Evolutionary conservation across 2,329 filamentous ascomycete genomes (phyloP), one percentile per base, ranked within the genome.

Genomic region (Colletotrichum sp.): DNA sequence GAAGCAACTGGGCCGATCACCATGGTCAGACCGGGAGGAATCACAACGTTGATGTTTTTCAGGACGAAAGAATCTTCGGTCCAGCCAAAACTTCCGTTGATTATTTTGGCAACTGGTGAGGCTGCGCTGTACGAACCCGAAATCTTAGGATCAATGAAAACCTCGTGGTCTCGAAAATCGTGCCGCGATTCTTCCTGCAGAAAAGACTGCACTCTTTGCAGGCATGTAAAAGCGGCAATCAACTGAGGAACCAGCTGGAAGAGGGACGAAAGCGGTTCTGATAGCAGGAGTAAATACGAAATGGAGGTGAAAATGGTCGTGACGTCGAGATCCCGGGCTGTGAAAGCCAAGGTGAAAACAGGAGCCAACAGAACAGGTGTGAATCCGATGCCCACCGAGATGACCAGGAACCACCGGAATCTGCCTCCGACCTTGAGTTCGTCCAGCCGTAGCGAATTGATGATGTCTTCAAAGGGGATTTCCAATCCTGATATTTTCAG

Each of bases 1-100:
- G 82, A 83, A 1, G 81, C 86, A 9, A 87, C 79, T 0, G 85
- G 85, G 0, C 86, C 86, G 8, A 86, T 81, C 3, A 87, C 77
- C 8, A 87, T 81, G 13, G 83, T 86, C 4, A 87, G 79, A 3
- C 79, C 73, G 9, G 76, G 78, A 6, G 82, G 80, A 8, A 87
- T 79, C 1, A 76, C 73, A 3, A 86, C 68, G 34, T 83, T 77
- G 69, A 87, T 80, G 12, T 83, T 66, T 2, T 69, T 75, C 12
- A 86, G 77, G 16, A 75, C 74, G 66, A 75, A 77, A 30, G 77
- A 81, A n/a, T 78, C 79, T 8, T 78, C 76, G 21, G 76, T 67
- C 81, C 84, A 86, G 13, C 83, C 82, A 34, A 84, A 84, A 48
- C 43, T 48, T 21, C 9, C 43, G 43, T 21, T 21, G 43, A 48